Base-by-base conservation (phyloP, 2,329 filamentous ascomycete species). In the Botryotinia calthae region DNA sequence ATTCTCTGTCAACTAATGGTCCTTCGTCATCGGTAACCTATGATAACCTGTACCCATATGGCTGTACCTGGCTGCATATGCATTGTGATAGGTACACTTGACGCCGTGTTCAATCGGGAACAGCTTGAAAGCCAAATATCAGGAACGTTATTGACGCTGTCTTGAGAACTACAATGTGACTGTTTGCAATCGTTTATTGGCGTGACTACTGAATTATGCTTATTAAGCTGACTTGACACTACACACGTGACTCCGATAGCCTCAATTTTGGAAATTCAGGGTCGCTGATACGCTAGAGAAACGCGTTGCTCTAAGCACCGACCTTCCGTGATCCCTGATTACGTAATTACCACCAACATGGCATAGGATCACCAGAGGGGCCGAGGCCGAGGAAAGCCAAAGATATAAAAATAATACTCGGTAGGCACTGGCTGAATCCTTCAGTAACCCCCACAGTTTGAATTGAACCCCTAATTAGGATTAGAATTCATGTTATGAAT, bases 401-500 rank as follows among this genome's bases (percentile, higher is more conserved):
- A 40, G 56, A 65, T 62, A 44, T 64, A 37, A 42, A 71, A 51
- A 63, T 65, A 31, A 42, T 54, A 51, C 48, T 62, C 10, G 48
- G 25, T 25, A 51, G 48, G 22, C 12, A 51, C 44, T 51, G 31
- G n/a, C 59, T 44, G 51, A 46, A 61, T 58, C 37, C 34, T 46
- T 58, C 14, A 70, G 51, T 25, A 54, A 22, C 31, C 44, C 51
- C 54, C n/a, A 22, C 58, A 31, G 9, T 28, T 69, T 44, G 51
- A 56, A 31, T 40, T 63, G 44, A 42, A 71, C 59, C 69, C 69
- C 46, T 71, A 31, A 56, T 56, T 40, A 65, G 18, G 34, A 56
- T 28, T 40, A 20, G 14, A 20, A 31, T 31, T 56, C 34, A 42
- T 67, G 5, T n/a, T 42, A 20, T 56, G 48, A 56, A 56, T 56